phyloP scores from a whole-genome alignment of 2,329 filamentous ascomycete genomes.

The Diaporthe citri region DNA sequence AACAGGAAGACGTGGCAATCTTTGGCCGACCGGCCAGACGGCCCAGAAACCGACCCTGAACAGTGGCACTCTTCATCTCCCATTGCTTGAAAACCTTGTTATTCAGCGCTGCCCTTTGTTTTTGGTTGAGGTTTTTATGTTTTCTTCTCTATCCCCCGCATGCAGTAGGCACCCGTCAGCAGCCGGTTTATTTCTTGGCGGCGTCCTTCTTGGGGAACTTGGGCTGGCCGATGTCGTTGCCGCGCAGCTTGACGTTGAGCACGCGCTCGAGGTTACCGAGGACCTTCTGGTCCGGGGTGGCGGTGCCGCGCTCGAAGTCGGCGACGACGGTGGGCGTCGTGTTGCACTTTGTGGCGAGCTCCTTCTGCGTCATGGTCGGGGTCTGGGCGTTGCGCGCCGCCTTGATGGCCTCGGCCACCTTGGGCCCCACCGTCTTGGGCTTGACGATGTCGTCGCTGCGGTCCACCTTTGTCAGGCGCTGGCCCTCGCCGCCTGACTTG shows the following conservation, averaged over 20 bases:
- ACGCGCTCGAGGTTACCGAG: slow-evolving; percentile 83
- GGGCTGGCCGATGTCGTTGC: slow-evolving; percentile 85
- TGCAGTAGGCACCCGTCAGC: neutral
- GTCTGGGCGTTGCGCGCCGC: slow-evolving; percentile 83
- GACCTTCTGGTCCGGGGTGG: slow-evolving; percentile 85
- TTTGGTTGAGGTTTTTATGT: neutral
- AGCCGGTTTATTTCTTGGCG: slow-evolving; percentile 45
- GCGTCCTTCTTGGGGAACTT: slow-evolving; percentile 63
- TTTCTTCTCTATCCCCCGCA: no score
- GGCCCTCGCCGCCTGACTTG: slow-evolving; percentile 76
- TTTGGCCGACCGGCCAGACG: neutral
- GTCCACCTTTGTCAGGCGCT: slow-evolving; percentile 98
- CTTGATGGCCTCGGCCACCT: slow-evolving; percentile 86
- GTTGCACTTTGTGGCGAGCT: slow-evolving; percentile 88
- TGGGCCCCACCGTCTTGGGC: slow-evolving; percentile 88
- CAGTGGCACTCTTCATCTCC: neutral
- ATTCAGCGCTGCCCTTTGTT: neutral
- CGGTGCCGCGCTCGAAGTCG: slow-evolving; percentile 86
- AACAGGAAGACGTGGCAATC: slow-evolving; percentile 4
- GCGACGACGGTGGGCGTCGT: slow-evolving; percentile 83
- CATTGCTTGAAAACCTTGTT: neutral
- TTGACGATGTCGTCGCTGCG: slow-evolving; percentile 97
- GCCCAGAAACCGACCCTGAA: neutral
- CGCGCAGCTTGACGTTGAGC: slow-evolving; percentile 89
- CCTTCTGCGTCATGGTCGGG: slow-evolving; percentile 97